phyloP scores from a whole-genome alignment of 2,329 filamentous ascomycete species.

The Penicillium hordei region DNA sequence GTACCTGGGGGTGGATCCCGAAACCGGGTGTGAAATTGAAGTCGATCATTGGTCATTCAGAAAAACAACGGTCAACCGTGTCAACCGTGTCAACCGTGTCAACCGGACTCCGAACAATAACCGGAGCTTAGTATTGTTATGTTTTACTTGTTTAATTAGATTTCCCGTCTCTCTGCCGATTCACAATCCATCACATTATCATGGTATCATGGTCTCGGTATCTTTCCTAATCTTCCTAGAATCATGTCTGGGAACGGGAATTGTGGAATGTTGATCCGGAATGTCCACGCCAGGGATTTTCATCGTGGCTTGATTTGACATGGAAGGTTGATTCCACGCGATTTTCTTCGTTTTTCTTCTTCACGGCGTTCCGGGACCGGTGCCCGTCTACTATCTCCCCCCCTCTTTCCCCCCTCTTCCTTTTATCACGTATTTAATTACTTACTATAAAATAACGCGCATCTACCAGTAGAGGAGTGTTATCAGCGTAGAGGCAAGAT shows the following conservation, averaged over 20 bases:
- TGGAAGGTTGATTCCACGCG: background rate
- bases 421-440: too few species aligned
- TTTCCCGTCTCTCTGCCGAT: background rate
- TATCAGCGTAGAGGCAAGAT: too few species aligned
- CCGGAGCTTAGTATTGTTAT: constrained; percentile 14
- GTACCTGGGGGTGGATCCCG: background rate
- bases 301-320: background rate
- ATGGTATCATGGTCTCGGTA: background rate
- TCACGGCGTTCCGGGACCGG: background rate
- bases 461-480: too few species aligned
- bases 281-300: background rate
- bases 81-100: too few species aligned
- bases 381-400: background rate
- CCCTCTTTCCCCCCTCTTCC: background rate
- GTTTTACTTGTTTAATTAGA: background rate
- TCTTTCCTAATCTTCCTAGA: background rate
- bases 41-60: background rate
- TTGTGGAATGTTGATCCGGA: constrained; percentile 5
- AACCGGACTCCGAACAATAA: constrained; percentile 10
- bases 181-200: background rate
- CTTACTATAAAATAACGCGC: too few species aligned
- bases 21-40: background rate
- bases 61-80: background rate
- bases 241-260: background rate
- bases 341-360: background rate